phyloP scores from a whole-genome alignment of 768 basidiomycete genomes.

The Postia placenta region DNA sequence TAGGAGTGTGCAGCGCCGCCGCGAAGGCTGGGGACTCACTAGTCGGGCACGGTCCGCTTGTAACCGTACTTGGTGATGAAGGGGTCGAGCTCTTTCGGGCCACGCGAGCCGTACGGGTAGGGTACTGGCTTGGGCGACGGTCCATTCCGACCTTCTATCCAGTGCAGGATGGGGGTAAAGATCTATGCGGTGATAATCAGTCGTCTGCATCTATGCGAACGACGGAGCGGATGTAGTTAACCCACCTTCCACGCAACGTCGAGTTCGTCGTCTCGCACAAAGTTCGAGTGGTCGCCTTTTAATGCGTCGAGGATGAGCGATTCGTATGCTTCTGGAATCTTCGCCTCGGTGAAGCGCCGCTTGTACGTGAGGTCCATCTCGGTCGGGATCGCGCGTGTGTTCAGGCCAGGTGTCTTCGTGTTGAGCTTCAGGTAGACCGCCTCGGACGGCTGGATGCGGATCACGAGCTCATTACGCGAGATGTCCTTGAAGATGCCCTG shows the following conservation, averaged over 20 bases:
- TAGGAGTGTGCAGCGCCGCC: slow-evolving; percentile 8
- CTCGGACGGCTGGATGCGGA: slow-evolving; percentile 95
- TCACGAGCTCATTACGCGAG: slow-evolving; percentile 93
- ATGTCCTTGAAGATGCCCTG: slow-evolving; percentile 96
- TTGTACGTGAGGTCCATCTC: slow-evolving; percentile 99
- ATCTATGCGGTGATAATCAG: slow-evolving; percentile 41
- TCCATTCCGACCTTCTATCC: slow-evolving; percentile 82
- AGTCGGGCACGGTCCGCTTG: slow-evolving; percentile 57
- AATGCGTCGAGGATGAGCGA: slow-evolving; percentile 92
- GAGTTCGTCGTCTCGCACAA: slow-evolving; percentile 95
- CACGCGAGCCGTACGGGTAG: slow-evolving; percentile 94
- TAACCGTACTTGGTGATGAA: slow-evolving; percentile 78
- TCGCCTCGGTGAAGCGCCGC: slow-evolving; percentile 81
- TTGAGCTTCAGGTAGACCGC: slow-evolving; percentile 97
- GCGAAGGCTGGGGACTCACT: slow-evolving; percentile 48
- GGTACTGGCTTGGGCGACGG: slow-evolving; percentile 60
- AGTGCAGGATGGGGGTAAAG: slow-evolving; percentile 91
- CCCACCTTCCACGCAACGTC: slow-evolving; percentile 96
- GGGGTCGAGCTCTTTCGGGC: slow-evolving; percentile 76
- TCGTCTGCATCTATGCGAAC: neutral
- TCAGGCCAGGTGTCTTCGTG: slow-evolving; percentile 87
- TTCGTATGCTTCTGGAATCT: slow-evolving; percentile 97
- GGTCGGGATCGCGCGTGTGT: slow-evolving; percentile 85
- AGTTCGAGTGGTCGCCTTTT: slow-evolving; percentile 98
- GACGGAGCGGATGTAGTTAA: slow-evolving; percentile 9